Base-by-base conservation (phyloP, 2,329 filamentous ascomycete genomes). In the Fusarium nematophilum region DNA sequence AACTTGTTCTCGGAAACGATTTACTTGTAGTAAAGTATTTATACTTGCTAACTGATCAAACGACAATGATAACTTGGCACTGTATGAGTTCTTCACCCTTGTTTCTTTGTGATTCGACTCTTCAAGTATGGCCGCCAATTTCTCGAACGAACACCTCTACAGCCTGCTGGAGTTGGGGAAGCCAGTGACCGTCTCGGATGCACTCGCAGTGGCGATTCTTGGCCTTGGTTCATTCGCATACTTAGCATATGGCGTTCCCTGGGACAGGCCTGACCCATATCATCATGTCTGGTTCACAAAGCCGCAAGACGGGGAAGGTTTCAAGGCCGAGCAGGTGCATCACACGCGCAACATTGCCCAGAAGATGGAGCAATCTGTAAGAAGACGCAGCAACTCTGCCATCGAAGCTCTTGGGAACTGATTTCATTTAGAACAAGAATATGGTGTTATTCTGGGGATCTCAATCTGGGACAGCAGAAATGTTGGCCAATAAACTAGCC, bases 391-490 rank as follows among this genome's bases (percentile, higher is more conserved):
- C n/a, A n/a, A n/a, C n/a, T n/a, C n/a, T 54, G 14, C 64, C 4
- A 37, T n/a, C 4, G 18, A 8, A 8, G 9, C 6, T n/a, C n/a
- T n/a, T n/a, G n/a, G n/a, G n/a, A n/a, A n/a, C n/a, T n/a, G n/a
- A 6, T n/a, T n/a, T n/a, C n/a, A n/a, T n/a, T n/a, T 4, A 67
- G 66, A 51, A 54, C 7, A 96, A 96, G 80, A 96, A 97, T 77
- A 94, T 91, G 75, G 88, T 97, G 60, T 89, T 97, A 66, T 96
- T 97, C 81, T 97, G 95, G 75, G 93, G 93, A 58, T 97, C 93
- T 18, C 93, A 97, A 78, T 97, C 93, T n/a, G 93, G 93, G 66
- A 97, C 92, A 13, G 93, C 93, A 25, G 93, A 97, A 78, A 91
- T 95, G 75, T 96, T 96, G 72, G 93, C 93, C 59, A 92, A 90